Base-by-base conservation (phyloP, 2,329 filamentous ascomycete species). In the Fusarium decemcellulare region DNA sequence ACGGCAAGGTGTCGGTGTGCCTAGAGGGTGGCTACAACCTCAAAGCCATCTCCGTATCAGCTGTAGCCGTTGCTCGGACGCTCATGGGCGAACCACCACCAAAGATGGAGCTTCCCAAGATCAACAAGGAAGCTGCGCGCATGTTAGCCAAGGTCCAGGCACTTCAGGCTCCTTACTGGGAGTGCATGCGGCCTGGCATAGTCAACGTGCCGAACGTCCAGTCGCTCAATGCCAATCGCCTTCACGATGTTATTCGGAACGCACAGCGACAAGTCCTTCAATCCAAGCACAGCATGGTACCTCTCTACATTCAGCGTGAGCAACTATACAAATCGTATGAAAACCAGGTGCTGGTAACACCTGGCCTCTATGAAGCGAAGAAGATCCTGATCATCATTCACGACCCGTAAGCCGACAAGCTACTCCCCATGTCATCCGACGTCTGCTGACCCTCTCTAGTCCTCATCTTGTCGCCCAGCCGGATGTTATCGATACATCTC, bases 21-120 rank as follows among this genome's bases (percentile, higher is more conserved):
- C 86, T 99, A 3, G 96, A 99, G 82, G 96, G 96, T 23, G 96
- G 96, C 9, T 99, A 99, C 81, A 98, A 98, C 74, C 88, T 99
- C 27, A 85, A 90, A 50, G 96, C 96, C 1, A 99, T 99, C 62
- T 97, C 96, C 0, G 91, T 93, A 61, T 98, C 96, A 6, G 95
- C 96, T 2, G 86, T 98, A 6, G 94, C 95, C 4, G 96, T 99
- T 2, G 96, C 94, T 2, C 90, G 91, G 63, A 98, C 95, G 1
- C 85, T 99, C 46, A 98, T 99, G 94, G 94, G 96, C 23, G 95
- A 99, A 75, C 93, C 95, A 11, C 96, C 96, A 4, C 87, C 88
- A 43, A 82, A 85, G 73, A 86, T 91, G 78, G 78, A 81, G 14
- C 78, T 91, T 3, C 84, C 88, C 8, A 85, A 84, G 60, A 83